Base-by-base conservation (phyloP, 495 filamentous ascomycete genomes). In the Penicillium malachiteum region DNA sequence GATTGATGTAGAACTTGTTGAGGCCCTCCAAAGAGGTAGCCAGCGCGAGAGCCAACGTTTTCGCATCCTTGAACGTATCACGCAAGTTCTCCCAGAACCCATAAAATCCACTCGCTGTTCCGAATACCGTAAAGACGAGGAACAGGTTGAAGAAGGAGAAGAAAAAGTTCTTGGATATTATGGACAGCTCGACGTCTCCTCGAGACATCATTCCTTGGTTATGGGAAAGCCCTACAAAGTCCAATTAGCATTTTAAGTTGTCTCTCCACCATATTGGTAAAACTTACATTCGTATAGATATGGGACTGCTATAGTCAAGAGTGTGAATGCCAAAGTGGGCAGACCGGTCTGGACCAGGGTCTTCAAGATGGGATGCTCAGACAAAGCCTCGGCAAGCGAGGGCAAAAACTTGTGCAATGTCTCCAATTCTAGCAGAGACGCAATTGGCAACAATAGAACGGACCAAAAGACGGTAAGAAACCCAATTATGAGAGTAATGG, bases 91-190 rank as follows among this genome's bases (percentile, higher is more conserved):
- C 72, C 71, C 84, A 84, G 63, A 94, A 87, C 31, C 81, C 78
- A 37, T 87, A 80, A 55, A 87, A 84, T 30, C 75, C 78, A n/a
- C 81, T 81, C 7, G 87, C 91, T 31, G 92, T 91, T 47, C 92
- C 91, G 42, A 96, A 88, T 26, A 95, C 84, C 3, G 94, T 96
- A 67, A 97, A 97, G 42, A 97, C 81, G 49, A 97, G 77, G 74
- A 99, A 99, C 18, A 97, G 85, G 74, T 99, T 99, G 83, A 97
- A 97, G 77, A 99, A 99, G 33, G 88, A 91, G 72, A 97, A 99
- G 81, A 97, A 97, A 74, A 97, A 99, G 66, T 97, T 99, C 77
- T 99, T 99, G 53, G 91, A 96, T 66, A 97, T 92, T 39, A 91
- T 78, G 7, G 93, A 97, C 9, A 97, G 81, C 64, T 97, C 95